Evolutionary conservation across 2,329 filamentous ascomycete species (phyloP), one percentile per base, ranked within the genome.

Genomic region (Juglanconis juglandina): DNA sequence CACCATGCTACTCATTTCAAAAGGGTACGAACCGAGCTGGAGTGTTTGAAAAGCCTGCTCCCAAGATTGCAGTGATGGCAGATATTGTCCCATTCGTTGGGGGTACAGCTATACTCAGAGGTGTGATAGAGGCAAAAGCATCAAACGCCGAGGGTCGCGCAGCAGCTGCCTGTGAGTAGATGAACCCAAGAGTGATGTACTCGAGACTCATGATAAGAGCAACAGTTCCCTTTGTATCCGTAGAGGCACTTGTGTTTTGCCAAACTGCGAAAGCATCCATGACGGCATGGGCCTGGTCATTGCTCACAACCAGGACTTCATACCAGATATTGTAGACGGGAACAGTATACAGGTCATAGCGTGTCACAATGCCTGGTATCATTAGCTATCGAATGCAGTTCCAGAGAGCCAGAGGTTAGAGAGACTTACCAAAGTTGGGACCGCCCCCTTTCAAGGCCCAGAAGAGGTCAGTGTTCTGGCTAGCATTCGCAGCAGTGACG

Each of bases 261-360:
- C 67, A 72, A 44, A 66, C n/a, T 0, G 62, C 69, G 14, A 70
- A 68, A 1, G 65, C 66, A 14, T 68, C 69, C 0, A 73, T 48
- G n/a, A 72, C 48, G 6, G 47, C 61, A 9, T 51, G 48, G 4
- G 64, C 67, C 39, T 69, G 63, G 2, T 69, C 63, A 7, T 55
- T 8, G 5, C 62, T 47, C 44, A 69, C 69, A 6, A 65, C 32
- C 1, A 32, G 37, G 1, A 64, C 9, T 37, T 66, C 48, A 50
- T 65, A 69, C 69, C 69, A 73, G 1, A 70, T 62, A 2, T 63
- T 58, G 2, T 55, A n/a, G 1, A 65, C 60, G 5, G 69, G 69
- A 5, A 68, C 58, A 8, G 66, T 70, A 35, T 65, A 63, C 3
- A 57, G 35, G 4, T 51, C 55, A 13, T 51, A 57, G 24, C 46